Evolutionary conservation across 331 rosid species (phyloP).

Genomic region (Ulmus americana): DNA sequence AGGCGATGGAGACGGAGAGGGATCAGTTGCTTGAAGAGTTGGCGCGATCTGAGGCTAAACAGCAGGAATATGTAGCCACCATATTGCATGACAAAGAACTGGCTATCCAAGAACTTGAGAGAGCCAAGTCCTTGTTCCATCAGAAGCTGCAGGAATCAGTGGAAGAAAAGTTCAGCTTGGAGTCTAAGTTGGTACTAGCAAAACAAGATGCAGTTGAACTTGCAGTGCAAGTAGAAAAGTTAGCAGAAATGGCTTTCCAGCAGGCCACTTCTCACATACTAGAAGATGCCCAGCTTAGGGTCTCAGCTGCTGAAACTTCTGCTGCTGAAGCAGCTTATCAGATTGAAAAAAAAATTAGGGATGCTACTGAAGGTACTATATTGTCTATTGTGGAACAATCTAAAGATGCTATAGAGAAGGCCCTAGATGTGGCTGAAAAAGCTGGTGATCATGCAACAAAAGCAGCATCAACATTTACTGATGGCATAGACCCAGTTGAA

Average conservation of each 20-base stretch:
- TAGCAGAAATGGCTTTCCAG: conserved; percentile 65
- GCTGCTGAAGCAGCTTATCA: conserved; percentile 60
- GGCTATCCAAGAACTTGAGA: conserved; percentile 54
- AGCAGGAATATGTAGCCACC: conserved; percentile 44
- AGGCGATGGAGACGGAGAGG: conserved; percentile 53
- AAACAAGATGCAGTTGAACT: conserved; percentile 68
- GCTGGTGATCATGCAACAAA: conserved; percentile 41
- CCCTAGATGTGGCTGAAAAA: conserved; percentile 53
- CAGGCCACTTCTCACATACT: conserved; percentile 74
- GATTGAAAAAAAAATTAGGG: conserved; percentile 54
- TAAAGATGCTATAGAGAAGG: conserved; percentile 53
- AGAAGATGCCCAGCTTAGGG: conserved; percentile 61
- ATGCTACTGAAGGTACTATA: conserved; percentile 56
- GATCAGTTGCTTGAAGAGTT: conserved; percentile 55
- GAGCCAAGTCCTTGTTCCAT: conserved; percentile 48
- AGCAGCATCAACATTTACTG: conserved; percentile 38
- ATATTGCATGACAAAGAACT: conserved; percentile 60
- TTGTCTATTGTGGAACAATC: conserved; percentile 54
- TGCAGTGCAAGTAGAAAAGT: conserved; percentile 72
- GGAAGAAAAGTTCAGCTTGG: conserved; percentile 51
- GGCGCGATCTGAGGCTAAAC: conserved; percentile 45
- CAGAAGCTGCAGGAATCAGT: conserved; percentile 52
- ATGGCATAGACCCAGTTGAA: conserved; percentile 37
- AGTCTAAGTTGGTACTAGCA: conserved; percentile 62
- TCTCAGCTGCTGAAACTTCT: conserved; percentile 63